Evolutionary conservation across 495 filamentous ascomycete genomes (phyloP).

Genomic region (Podospora australis): DNA sequence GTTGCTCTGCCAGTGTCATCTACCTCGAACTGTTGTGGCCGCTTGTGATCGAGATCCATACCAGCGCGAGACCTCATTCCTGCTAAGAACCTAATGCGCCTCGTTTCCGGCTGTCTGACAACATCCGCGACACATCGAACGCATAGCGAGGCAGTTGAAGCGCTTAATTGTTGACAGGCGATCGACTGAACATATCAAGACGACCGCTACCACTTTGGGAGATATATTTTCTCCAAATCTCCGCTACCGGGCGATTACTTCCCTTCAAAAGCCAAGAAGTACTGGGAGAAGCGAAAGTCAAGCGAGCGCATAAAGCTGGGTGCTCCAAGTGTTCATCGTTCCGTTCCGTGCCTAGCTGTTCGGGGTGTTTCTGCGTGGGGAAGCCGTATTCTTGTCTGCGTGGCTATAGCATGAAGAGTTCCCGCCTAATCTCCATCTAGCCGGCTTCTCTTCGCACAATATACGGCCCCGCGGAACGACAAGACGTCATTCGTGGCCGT

Average conservation of each 20-base stretch:
- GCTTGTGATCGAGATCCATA: background rate
- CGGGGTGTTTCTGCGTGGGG: conserved; percentile 23
- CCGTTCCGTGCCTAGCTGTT: conserved; percentile 10
- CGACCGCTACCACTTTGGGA: background rate
- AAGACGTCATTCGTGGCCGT: conserved; percentile 18
- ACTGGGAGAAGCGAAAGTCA: background rate
- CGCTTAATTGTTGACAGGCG: background rate
- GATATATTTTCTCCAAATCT: background rate
- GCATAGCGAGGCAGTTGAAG: background rate
- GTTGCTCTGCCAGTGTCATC: conserved; percentile 15
- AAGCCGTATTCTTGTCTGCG: conserved; percentile 18
- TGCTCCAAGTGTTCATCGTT: conserved; percentile 11
- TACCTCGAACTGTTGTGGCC: conserved; percentile 14
- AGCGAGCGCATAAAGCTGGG: conserved; percentile 14
- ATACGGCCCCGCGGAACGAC: conserved; percentile 13
- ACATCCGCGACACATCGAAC: background rate
- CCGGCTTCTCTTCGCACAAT: conserved; percentile 16
- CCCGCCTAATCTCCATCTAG: conserved; percentile 34
- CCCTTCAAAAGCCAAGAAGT: conserved; percentile 13
- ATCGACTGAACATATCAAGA: conserved; percentile 1
- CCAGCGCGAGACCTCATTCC: background rate
- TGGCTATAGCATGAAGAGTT: conserved; percentile 38
- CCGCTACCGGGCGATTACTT: background rate
- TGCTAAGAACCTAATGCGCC: background rate
- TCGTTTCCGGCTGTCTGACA: background rate